Base-by-base conservation (phyloP, 805 yeast species). In the Wickerhamiella brachini region DNA sequence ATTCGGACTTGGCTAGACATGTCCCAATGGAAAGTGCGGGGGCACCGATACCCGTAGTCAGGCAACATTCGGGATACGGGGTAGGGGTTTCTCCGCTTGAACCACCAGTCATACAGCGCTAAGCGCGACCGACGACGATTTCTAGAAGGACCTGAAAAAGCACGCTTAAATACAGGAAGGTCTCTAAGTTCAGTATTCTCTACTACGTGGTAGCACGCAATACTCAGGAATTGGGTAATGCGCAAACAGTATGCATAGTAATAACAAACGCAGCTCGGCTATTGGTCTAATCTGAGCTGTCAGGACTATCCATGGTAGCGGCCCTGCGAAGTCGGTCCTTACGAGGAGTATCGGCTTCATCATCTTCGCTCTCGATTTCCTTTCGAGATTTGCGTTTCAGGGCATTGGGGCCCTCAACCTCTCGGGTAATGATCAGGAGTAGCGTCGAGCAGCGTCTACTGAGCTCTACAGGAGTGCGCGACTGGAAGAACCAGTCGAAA, bases 401-500 rank as follows among this genome's bases (percentile, higher is more conserved):
- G 1, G 63, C 63, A 23, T 53, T 48, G 10, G 66, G 62, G 7
- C 70, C 68, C 53, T 78, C 83, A 49, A 71, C 68, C 63, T 93
- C 98, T 58, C 80, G 78, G 50, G 81, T 76, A 41, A 93, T 73
- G 59, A 88, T 79, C 12, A 81, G 78, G 51, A 93, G 70, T 57
- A 90, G 70, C 1, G 96, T 85, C 42, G 78, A 75, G 57, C 95
- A 83, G 57, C 98, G 75, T 65, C 97, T 77, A 3, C 85, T 76
- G 37, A 93, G 70, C 64, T 93, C 98, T 1, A 78, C 71, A 0
- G 85, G 73, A 2, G 85, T 79, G 59, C 96, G 75, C 44, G 88
- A 80, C 61, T 83, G 84, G 64, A 93, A 77, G 67, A 83, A 88
- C 70, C 83, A 88, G 66, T 90, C 95, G 63, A 85, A 83, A 58